Evolutionary conservation across 176 grass and related monocot species (phyloP).

Genomic region (Metroxylon sagu): DNA sequence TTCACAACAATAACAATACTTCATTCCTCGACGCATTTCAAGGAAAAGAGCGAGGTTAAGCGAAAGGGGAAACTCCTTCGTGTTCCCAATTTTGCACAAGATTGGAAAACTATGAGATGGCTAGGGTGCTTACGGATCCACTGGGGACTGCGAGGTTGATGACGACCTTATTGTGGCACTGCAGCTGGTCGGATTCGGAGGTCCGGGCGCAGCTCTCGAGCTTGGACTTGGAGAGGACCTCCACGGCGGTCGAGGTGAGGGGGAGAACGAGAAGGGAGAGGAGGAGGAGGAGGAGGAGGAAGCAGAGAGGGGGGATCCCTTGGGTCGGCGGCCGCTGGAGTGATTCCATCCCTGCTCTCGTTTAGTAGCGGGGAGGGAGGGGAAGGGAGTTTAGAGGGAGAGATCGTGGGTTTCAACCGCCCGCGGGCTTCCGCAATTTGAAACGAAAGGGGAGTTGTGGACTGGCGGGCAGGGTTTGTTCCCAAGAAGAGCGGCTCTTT

Average conservation of each 20-base stretch:
- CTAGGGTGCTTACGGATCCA: slow-evolving; percentile 28
- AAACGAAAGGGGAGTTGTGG: no score
- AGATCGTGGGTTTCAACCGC: no score
- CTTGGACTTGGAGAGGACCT: slow-evolving; percentile 71
- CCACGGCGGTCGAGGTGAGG: not conserved
- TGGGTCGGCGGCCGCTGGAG: not conserved
- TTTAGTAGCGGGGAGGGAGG: not conserved
- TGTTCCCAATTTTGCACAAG: not conserved
- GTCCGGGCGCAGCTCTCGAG: slow-evolving; percentile 32
- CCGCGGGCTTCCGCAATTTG: no score
- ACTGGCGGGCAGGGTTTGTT: no score
- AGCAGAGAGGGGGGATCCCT: not conserved
- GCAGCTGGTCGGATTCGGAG: slow-evolving; percentile 36
- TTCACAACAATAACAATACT: not conserved
- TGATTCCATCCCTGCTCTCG: no score
- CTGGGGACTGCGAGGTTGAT: slow-evolving; percentile 61
- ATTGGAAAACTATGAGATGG: not conserved
- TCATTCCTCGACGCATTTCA: no score
- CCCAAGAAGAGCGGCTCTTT: no score
- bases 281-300: not conserved
- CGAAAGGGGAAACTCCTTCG: no score
- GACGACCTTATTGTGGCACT: slow-evolving; percentile 59
- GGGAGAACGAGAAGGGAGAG: slow-evolving; percentile 3
- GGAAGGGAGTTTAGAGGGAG: not conserved
- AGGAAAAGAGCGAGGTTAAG: no score